Percentiles rank a stretch among this genome's conserved stretches.
phyloP scores from a whole-genome alignment of 2,329 filamentous ascomycete species.

The Ophiocordyceps sinensis region DNA sequence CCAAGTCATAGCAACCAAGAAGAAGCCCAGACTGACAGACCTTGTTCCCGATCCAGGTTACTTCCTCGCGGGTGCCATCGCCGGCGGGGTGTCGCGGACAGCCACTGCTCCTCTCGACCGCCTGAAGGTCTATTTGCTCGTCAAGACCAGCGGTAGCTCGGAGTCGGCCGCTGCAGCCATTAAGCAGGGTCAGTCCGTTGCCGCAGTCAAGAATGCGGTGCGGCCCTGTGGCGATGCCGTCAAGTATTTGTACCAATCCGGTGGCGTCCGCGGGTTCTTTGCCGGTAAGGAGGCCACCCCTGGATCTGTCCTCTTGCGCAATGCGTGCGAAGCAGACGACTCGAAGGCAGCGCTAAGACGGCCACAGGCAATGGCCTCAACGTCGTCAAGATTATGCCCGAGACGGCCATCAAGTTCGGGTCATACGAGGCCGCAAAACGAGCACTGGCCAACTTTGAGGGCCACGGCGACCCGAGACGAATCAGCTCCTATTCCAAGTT shows the following conservation, averaged over 20 bases:
- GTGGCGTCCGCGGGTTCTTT: slow-evolving; percentile 80
- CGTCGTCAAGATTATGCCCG: slow-evolving; percentile 95
- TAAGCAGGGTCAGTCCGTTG: slow-evolving; percentile 53
- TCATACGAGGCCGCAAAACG: slow-evolving; percentile 94
- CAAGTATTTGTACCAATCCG: slow-evolving; percentile 68
- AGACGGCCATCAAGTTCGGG: slow-evolving; percentile 96
- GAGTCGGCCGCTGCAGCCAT: slow-evolving; percentile 48
- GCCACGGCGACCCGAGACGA: slow-evolving; percentile 64
- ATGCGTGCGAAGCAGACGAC: background rate
- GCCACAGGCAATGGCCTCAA: slow-evolving; percentile 83
- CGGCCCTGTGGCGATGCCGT: slow-evolving; percentile 59
- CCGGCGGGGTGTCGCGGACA: slow-evolving; percentile 88
- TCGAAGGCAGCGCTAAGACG: background rate
- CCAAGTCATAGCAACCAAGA: slow-evolving; percentile 18
- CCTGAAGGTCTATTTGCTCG: slow-evolving; percentile 92
- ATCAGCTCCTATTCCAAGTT: slow-evolving; percentile 83
- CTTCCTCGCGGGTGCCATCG: slow-evolving; percentile 88
- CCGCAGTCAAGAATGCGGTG: slow-evolving; percentile 49
- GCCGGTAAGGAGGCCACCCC: slow-evolving; percentile 49
- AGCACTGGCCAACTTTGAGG: slow-evolving; percentile 71
- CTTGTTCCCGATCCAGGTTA: slow-evolving; percentile 86
- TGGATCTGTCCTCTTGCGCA: background rate
- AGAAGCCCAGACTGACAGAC: slow-evolving; percentile 44
- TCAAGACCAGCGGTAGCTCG: slow-evolving; percentile 50
- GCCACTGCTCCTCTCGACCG: slow-evolving; percentile 92